Percentiles rank a stretch among this genome's conserved stretches.
phyloP scores from a whole-genome alignment of 2,329 filamentous ascomycete species.

The Penicillium sp. region DNA sequence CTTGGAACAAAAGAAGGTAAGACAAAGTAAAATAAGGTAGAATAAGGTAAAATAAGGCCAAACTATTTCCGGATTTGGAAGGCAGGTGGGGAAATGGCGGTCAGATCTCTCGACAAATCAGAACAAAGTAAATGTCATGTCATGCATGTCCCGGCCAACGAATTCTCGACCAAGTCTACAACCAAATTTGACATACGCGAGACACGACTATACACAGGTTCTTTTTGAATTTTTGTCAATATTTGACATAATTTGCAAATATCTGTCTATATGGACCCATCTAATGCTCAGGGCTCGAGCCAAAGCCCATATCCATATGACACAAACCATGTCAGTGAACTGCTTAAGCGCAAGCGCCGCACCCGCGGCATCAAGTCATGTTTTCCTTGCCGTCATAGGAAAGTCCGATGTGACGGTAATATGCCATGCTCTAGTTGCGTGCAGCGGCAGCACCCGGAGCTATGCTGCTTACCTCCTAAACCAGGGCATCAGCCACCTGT shows the following conservation, averaged over 20 bases:
- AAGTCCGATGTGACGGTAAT: conserved; percentile 20
- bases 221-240: neutral
- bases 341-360: conserved; percentile 25
- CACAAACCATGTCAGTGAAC: conserved; percentile 18
- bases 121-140: neutral
- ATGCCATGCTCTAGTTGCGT: conserved; percentile 20
- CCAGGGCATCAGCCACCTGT: neutral
- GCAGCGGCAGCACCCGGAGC: conserved; percentile 17
- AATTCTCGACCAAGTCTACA: neutral
- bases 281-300: neutral
- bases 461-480: conserved; percentile 10
- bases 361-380: conserved; percentile 22
- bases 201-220: neutral
- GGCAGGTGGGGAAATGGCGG: neutral
- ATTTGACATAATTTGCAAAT: neutral
- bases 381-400: conserved; percentile 26
- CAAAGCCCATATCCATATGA: conserved; percentile 20
- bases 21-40: too few relatives aligned
- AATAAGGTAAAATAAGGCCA: too few relatives aligned
- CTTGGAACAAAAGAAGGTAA: too few relatives aligned
- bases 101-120: neutral
- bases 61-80: too few relatives aligned
- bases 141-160: neutral
- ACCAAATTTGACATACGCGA: neutral
- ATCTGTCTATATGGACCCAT: neutral